These are phyloP conservation scores for Debaryomyces singareniensis DNA, from an alignment of 1,139 yeast genomes.

Conservation along the genomic window DNA sequence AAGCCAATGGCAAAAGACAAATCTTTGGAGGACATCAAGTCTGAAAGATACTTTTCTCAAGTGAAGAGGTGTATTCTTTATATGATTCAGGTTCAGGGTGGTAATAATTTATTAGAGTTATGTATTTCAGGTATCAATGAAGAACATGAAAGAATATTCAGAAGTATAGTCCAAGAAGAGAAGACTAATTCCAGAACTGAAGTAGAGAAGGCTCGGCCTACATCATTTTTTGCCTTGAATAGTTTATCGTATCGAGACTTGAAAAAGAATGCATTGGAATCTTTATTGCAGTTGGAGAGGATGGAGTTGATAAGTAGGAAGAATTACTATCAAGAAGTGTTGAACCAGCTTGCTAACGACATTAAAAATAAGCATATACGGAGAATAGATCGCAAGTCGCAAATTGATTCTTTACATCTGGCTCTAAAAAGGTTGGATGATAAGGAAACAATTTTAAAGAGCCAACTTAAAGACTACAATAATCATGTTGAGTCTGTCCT, in stretches of 20 bases:
- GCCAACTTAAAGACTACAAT: constrained; percentile 61
- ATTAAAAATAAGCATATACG: constrained; percentile 74
- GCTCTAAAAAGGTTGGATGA: constrained; percentile 56
- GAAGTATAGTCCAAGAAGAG: constrained; percentile 40
- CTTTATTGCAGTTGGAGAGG: constrained; percentile 68
- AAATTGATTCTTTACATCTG: constrained; percentile 52
- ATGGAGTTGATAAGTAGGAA: constrained; percentile 60
- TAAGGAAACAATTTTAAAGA: constrained; percentile 56
- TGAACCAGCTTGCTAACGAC: constrained; percentile 81
- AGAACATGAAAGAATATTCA: constrained; percentile 59
- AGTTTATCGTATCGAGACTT: constrained; percentile 68
- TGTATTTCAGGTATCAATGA: constrained; percentile 66
- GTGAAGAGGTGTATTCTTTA: constrained; percentile 77
- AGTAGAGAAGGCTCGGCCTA: constrained; percentile 29
- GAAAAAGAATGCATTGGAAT: constrained; percentile 70
- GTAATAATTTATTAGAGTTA: constrained; percentile 65
- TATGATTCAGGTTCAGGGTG: constrained; percentile 76
- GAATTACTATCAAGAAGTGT: constrained; percentile 69
- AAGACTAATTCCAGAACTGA: constrained; percentile 15
- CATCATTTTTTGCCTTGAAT: constrained; percentile 34
- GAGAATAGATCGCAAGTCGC: constrained; percentile 55
- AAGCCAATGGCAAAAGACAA: constrained; percentile 48
- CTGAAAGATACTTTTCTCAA: constrained; percentile 59
- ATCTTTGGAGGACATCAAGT: constrained; percentile 37
- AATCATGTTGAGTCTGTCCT: constrained; percentile 63